phyloP scores from a whole-genome alignment of 148 eudicot genomes.

The Selenicereus undatus region DNA sequence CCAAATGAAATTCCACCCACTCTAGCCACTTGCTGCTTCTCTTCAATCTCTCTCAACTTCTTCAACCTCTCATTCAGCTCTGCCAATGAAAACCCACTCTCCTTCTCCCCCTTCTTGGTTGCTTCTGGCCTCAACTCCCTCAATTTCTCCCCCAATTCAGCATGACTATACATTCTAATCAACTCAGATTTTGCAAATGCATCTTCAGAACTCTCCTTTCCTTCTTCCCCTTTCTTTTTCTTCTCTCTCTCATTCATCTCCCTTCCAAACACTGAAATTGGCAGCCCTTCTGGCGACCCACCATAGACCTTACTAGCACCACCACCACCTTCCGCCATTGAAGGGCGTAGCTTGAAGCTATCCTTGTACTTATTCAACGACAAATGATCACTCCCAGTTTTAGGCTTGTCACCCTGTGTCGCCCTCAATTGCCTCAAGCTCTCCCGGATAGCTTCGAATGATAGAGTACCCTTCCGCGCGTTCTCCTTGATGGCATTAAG shows the following conservation, averaged over 20 bases:
- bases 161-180: slow-evolving; percentile 23
- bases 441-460: slow-evolving; percentile 28
- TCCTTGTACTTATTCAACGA: slow-evolving; percentile 24
- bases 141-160: slow-evolving; percentile 59
- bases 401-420: neutral
- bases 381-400: neutral
- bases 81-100: slow-evolving; percentile 47
- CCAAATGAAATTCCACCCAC: neutral
- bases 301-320: slow-evolving; percentile 25
- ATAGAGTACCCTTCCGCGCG: neutral
- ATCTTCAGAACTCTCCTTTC: neutral
- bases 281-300: slow-evolving; percentile 24
- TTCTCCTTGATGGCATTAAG: neutral
- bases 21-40: slow-evolving; percentile 1
- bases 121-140: slow-evolving; percentile 55
- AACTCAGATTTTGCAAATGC: slow-evolving; percentile 22
- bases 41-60: slow-evolving; percentile 49
- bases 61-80: slow-evolving; percentile 61
- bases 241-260: slow-evolving; percentile 28
- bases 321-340: neutral
- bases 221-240: slow-evolving; percentile 1
- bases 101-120: slow-evolving; percentile 7
- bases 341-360: slow-evolving; percentile 19
- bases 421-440: slow-evolving; percentile 27
- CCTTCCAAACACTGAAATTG: slow-evolving; percentile 25